These are phyloP conservation scores for Schwanniomyces occidentalis DNA, from an alignment of 805 yeast genomes.

Conservation along the genomic window DNA sequence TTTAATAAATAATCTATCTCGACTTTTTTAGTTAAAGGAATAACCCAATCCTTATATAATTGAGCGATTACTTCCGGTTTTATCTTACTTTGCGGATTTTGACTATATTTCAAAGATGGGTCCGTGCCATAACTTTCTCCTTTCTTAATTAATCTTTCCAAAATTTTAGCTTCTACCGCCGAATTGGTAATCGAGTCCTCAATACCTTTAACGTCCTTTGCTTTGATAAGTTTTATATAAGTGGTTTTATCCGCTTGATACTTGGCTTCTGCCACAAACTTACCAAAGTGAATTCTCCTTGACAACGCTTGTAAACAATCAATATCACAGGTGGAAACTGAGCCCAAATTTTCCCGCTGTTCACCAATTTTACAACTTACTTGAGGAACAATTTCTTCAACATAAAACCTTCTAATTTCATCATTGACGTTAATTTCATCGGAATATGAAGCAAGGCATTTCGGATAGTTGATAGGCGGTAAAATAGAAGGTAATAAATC, in stretches of 20 bases:
- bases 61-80: constrained; percentile 79
- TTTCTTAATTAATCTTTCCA: constrained; percentile 74
- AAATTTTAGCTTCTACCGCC: constrained; percentile 82
- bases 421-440: constrained; percentile 74
- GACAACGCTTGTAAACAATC: constrained; percentile 86
- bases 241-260: constrained; percentile 64
- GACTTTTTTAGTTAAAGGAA: constrained; percentile 92
- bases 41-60: constrained; percentile 83
- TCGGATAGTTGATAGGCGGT: constrained; percentile 79
- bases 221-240: constrained; percentile 64
- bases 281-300: constrained; percentile 93
- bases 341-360: constrained; percentile 83
- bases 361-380: constrained; percentile 68
- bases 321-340: constrained; percentile 81
- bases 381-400: constrained; percentile 71
- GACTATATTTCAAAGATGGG: constrained; percentile 73
- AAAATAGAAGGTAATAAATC: constrained; percentile 66
- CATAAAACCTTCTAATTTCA: constrained; percentile 67
- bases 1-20: constrained; percentile 89
- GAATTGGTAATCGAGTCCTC: constrained; percentile 81
- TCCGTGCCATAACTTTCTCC: constrained; percentile 88
- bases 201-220: constrained; percentile 68
- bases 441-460: constrained; percentile 70
- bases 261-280: constrained; percentile 96
- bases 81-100: constrained; percentile 69